These are phyloP conservation scores for Citrus inodora DNA, from an alignment of 345 rosid genomes.

Conservation along the genomic window DNA sequence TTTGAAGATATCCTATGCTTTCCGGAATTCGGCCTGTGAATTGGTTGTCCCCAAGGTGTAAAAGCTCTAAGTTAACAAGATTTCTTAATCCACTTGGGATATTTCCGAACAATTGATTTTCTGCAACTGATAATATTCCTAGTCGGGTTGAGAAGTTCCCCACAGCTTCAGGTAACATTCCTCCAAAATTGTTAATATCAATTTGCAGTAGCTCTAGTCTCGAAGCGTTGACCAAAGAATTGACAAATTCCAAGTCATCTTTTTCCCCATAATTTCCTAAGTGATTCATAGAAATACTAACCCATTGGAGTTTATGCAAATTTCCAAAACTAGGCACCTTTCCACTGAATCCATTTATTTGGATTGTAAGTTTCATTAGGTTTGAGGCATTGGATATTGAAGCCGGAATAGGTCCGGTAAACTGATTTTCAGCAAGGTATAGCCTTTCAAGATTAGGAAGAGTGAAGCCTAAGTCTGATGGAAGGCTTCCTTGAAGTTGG, in stretches of 20 bases:
- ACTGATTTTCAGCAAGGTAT: background rate
- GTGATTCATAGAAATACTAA: background rate
- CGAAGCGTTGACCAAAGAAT: no score
- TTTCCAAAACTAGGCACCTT: background rate
- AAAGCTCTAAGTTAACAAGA: background rate
- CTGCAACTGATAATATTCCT: background rate
- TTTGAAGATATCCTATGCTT: background rate
- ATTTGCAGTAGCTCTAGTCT: no score
- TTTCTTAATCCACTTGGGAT: background rate
- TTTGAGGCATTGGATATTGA: conserved; percentile 18
- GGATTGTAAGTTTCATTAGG: accelerated
- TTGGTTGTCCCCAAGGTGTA: background rate
- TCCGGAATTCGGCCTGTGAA: background rate
- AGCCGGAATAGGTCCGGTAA: conserved; percentile 11
- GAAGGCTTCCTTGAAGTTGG: background rate
- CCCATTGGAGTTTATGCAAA: background rate
- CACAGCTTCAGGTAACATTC: background rate
- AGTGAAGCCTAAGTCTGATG: background rate
- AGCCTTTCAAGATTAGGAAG: conserved; percentile 11
- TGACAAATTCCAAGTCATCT: no score
- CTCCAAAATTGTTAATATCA: accelerated
- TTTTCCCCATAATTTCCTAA: background rate
- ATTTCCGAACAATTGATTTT: background rate
- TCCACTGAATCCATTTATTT: background rate
- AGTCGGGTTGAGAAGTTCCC: conserved; percentile 9